Base-by-base conservation (phyloP, 345 rosid genomes). In the Pugionium dolabratum region DNA sequence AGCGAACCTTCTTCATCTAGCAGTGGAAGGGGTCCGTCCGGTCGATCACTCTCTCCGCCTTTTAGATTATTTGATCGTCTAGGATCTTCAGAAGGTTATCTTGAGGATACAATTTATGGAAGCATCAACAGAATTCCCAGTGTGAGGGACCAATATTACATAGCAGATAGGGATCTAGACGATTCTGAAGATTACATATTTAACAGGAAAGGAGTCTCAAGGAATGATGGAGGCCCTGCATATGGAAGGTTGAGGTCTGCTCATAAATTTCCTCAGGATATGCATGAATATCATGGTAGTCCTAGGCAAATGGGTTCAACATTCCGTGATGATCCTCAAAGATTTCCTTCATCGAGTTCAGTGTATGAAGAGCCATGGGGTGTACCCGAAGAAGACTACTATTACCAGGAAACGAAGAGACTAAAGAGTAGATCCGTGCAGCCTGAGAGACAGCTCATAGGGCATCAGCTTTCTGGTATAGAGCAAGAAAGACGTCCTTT, bases 281-380 rank as follows among this genome's bases (percentile, higher is more conserved):
- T 73, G 62, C 82, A 85, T 76, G 90, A 83, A 57, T 77, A 50
- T 50, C 79, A 30, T 40, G 78, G 55, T 41, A 91, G 87, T 80
- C 91, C 96, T 30, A 76, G 86, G 68, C 90, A 77, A 57, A 79
- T 82, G 80, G 75, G 42, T 51, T 59, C 71, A 26, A 69, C 72
- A 28, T 77, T 75, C 59, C 82, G 73, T 69, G 86, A 85, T 56
- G 76, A 55, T 70, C 65, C 81, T 54, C 82, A 67, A 55, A 79
- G 73, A 61, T 69, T 72, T 48, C 45, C 82, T 63, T 76, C 68
- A 31, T 82, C 78, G 71, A 76, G 56, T 73, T 70, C 83, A 43
- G 33, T 62, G 54, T 83, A 79, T 33, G 90, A 85, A 67, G 97
- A 87, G 73, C 85, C 78, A 35, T 80, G 98, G 93, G 95, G 85